A percentile compares a stretch with the other conserved stretches of the same genome.
Conservation (phyloP, 176 grass and related monocot species). For the Oryza brachyantha region DNA sequence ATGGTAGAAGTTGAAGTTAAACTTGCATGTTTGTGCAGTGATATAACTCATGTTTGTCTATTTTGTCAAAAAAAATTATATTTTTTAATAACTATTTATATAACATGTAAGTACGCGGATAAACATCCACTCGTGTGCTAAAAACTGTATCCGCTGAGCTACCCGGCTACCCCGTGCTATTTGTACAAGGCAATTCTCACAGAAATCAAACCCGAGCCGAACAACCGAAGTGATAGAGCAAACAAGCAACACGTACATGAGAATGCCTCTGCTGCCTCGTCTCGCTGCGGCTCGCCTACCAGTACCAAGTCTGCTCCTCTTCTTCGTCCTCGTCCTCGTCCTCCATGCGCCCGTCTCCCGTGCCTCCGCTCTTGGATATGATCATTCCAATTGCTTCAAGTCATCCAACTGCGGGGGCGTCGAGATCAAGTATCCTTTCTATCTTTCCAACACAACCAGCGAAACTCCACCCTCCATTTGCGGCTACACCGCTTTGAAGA, state of each 20-base stretch:
- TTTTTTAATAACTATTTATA: too few relatives aligned
- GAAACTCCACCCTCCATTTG: not conserved
- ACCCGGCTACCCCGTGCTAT: too few relatives aligned
- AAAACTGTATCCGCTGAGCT: too few relatives aligned
- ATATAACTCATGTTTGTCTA: too few relatives aligned
- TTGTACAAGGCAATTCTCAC: too few relatives aligned
- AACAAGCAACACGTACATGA: not conserved
- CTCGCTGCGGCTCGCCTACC: constrained; percentile 11
- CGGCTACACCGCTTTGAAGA: constrained; percentile 36
- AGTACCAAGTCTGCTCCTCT: not conserved
- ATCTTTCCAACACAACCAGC: not conserved
- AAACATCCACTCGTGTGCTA: too few relatives aligned
- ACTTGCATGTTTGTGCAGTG: too few relatives aligned
- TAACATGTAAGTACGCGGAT: too few relatives aligned
- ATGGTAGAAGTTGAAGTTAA: too few relatives aligned
- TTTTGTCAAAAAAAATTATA: too few relatives aligned
- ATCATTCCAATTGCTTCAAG: not conserved
- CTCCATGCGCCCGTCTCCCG: not conserved
- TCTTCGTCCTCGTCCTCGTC: not conserved
- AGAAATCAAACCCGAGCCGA: too few relatives aligned
- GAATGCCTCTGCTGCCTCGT: not conserved
- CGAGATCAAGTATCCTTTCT: not conserved
- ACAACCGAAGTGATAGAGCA: too few relatives aligned
- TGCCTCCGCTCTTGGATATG: not conserved
- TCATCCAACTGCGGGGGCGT: not conserved